A percentile compares a stretch with the other conserved stretches of the same genome.
These are phyloP conservation scores for Aspergillus ochraceus DNA, from an alignment of 2,329 filamentous ascomycete genomes.

Conservation along the genomic window DNA sequence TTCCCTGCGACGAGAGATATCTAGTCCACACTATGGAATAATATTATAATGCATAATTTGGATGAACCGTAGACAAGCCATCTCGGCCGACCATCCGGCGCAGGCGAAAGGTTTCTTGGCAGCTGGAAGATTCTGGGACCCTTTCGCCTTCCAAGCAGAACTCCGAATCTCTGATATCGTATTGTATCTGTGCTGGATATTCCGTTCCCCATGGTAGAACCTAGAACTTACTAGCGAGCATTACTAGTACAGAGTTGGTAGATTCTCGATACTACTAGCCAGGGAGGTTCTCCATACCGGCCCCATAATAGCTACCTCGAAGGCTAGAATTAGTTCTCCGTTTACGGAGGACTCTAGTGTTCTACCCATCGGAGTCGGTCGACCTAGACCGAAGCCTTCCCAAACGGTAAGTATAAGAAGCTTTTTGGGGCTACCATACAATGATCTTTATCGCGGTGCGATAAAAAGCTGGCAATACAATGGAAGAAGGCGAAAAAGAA, in stretches of 20 bases:
- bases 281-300: neutral
- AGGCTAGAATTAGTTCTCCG: neutral
- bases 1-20: neutral
- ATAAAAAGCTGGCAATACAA: neutral
- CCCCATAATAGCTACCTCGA: neutral
- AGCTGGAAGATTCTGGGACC: neutral
- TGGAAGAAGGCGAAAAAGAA: neutral
- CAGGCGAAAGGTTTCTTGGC: slow-evolving; percentile 6
- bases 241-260: neutral
- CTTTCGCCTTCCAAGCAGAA: no score
- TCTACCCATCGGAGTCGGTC: neutral
- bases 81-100: slow-evolving; percentile 20
- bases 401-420: neutral
- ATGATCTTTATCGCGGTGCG: neutral
- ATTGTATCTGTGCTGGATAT: no score
- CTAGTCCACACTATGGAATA: no score
- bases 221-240: neutral
- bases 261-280: neutral
- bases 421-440: neutral
- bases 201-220: neutral
- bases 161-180: no score
- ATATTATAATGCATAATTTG: no score
- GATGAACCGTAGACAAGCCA: neutral
- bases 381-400: neutral
- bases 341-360: no score